Percentiles rank a stretch among this genome's conserved stretches.
These are phyloP conservation scores for Colletotrichum horii DNA, from an alignment of 2,329 filamentous ascomycete species.

Conservation along the genomic window DNA sequence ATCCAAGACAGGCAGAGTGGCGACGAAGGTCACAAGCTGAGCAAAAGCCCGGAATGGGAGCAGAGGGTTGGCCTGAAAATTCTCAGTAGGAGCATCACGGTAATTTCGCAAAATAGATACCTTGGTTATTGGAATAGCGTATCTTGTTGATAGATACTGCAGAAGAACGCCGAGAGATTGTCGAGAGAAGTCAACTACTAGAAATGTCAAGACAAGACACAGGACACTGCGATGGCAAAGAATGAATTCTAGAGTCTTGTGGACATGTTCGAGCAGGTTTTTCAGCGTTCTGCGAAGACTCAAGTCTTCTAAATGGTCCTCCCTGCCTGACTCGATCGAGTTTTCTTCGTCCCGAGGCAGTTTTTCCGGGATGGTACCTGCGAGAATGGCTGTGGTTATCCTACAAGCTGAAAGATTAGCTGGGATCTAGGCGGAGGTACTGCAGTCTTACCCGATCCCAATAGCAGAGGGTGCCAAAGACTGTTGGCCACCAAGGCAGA, in stretches of 20 bases:
- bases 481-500: neutral
- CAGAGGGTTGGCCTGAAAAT: neutral
- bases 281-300: neutral
- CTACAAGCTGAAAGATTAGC: neutral
- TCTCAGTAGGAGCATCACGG: neutral
- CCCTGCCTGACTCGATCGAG: neutral
- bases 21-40: neutral
- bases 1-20: neutral
- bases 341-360: neutral
- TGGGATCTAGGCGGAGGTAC: fast-evolving
- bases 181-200: neutral
- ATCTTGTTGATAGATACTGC: neutral
- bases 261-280: neutral
- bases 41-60: neutral
- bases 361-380: neutral
- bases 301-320: neutral
- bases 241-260: neutral
- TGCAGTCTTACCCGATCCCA: neutral
- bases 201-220: neutral
- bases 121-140: neutral
- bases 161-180: neutral
- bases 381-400: neutral
- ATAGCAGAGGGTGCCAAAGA: neutral
- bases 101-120: neutral
- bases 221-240: neutral